Base-by-base conservation (phyloP, 257 asterid species). In the Marsdenia floribunda region DNA sequence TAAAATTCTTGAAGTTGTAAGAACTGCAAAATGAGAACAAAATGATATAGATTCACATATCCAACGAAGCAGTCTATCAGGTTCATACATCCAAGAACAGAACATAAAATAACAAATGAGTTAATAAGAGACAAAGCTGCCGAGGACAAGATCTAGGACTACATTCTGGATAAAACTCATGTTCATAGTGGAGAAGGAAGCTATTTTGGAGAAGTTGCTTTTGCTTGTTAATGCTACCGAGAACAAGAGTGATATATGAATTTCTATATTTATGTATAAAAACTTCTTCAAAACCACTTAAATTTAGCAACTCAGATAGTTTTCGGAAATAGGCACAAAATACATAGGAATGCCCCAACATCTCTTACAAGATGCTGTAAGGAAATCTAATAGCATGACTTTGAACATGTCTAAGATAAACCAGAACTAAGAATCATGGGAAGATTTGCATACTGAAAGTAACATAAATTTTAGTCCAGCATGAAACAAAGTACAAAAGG, bases 1-100 rank as follows among this genome's bases (percentile, higher is more conserved):
- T 73, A 82, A 82, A 53, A 46, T 80, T 61, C 71, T 54, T 71
- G 35, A 81, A 74, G 46, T 70, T 57, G 69, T 77, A 71, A 78
- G 65, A 67, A 47, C 21, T 15, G 26, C 75, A 74, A 54, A 29
- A 29, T 29, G 33, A 29, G 33, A 29, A 29, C 33, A 29, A 29
- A 3, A 68, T 57, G 60, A 71, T 4, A 24, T 21, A 49, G 42
- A 50, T 55, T 47, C 29, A 57, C 16, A 47, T 40, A 44, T 55
- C 50, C 11, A 52, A 9, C 37, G 59, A 71, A 35, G 71, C 35
- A 68, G 4, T 67, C 58, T 67, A 53, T 22, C 65, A 67, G 6
- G 65, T 75, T 15, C 42, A 61, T 37, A 33, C 14, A 50, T 50
- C 22, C 24, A 15, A 49, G 18, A 49, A 49, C 54, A 11, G 18